A percentile compares a stretch with the other conserved stretches of the same genome.
Conservation (phyloP, 1,284 basidiomycete species). For the Neonothopanus nambi region DNA sequence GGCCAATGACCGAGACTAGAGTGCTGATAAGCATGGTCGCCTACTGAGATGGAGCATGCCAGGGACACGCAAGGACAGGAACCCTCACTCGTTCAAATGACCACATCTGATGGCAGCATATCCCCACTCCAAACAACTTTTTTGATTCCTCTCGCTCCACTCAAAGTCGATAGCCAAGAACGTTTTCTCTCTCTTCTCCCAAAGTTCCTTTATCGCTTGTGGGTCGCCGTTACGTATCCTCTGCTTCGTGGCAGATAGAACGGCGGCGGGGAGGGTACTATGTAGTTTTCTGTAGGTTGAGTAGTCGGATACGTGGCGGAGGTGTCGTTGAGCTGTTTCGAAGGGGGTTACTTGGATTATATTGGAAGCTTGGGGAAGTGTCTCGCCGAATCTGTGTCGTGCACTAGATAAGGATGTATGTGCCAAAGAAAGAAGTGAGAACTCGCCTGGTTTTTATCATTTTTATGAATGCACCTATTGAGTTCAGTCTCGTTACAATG, state of each 20-base stretch:
- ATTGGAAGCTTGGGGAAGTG: constrained; percentile 67
- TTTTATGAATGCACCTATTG: constrained; percentile 70
- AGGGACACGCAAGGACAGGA: constrained; percentile 30
- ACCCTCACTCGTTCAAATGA: constrained; percentile 71
- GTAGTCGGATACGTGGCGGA: constrained; percentile 72
- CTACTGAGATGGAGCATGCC: background rate
- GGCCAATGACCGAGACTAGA: constrained; percentile 75
- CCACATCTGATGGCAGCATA: constrained; percentile 78
- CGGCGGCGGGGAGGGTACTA: constrained; percentile 69
- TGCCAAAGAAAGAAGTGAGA: background rate
- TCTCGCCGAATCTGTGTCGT: constrained; percentile 67
- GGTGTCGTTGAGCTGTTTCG: constrained; percentile 65
- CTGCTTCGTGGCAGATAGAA: constrained; percentile 66
- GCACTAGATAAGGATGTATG: constrained; percentile 7
- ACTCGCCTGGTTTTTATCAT: constrained; percentile 76
- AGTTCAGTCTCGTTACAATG: constrained; percentile 73
- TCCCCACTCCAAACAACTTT: constrained; percentile 74
- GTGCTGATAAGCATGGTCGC: constrained; percentile 7
- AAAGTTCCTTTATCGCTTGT: constrained; percentile 65
- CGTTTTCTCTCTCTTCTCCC: constrained; percentile 69
- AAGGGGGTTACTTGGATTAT: constrained; percentile 65
- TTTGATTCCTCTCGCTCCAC: constrained; percentile 76
- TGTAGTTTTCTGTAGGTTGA: constrained; percentile 73
- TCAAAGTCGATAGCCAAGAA: constrained; percentile 79
- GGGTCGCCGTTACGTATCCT: constrained; percentile 73